A percentile compares a stretch with the other conserved stretches of the same genome.
Conservation (phyloP, 805 yeast genomes). For the Kurtzmaniella cleridarum region DNA sequence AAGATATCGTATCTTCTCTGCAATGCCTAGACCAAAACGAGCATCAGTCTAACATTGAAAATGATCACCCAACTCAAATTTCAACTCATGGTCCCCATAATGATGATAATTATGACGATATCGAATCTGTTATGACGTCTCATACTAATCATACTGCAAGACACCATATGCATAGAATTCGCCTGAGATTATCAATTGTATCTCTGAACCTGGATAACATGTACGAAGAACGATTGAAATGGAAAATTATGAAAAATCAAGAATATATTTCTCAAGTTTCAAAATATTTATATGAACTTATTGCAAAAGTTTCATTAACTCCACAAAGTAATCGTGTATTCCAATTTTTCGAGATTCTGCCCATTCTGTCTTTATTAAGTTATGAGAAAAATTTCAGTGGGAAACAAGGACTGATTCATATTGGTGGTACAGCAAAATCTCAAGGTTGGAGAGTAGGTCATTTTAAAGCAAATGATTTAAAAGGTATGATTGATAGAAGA, state of each 20-base stretch:
- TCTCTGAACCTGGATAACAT: constrained; percentile 19
- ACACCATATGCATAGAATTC: constrained; percentile 21
- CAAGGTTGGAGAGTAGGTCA: constrained; percentile 98
- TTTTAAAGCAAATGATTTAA: constrained; percentile 68
- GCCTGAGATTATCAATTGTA: constrained; percentile 24
- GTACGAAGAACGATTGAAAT: constrained; percentile 23
- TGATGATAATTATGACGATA: constrained; percentile 11
- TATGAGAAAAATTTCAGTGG: constrained; percentile 80
- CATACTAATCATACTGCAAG: constrained; percentile 12
- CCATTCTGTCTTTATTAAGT: constrained; percentile 75
- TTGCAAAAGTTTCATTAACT: constrained; percentile 54
- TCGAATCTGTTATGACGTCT: constrained; percentile 11
- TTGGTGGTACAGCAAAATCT: constrained; percentile 76
- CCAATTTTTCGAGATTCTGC: constrained; percentile 86
- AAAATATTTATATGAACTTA: constrained; percentile 59
- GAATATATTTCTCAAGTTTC: constrained; percentile 48
- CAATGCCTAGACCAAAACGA: neutral
- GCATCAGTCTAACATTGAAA: neutral
- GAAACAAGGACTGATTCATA: constrained; percentile 80
- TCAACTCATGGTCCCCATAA: neutral
- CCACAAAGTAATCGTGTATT: constrained; percentile 81
- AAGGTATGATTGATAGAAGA: constrained; percentile 86
- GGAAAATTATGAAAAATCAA: constrained; percentile 24
- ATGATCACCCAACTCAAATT: neutral
- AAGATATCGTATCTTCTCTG: neutral